Conservation (phyloP, 2,329 filamentous ascomycete species). For the Beauveria rudraprayagi region DNA sequence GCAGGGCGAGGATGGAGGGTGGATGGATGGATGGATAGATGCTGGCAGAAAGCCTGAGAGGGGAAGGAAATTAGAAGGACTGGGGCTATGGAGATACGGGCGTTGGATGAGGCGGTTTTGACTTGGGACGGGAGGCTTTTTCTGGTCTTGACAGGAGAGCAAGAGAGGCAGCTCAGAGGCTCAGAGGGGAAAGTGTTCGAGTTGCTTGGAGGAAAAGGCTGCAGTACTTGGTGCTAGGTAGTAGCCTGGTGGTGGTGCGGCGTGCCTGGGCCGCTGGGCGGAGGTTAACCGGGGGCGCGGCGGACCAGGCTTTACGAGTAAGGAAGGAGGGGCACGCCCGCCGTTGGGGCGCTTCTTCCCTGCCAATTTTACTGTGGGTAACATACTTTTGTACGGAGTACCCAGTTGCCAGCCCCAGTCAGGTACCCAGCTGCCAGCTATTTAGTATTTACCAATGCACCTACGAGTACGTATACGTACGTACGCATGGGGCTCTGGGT, state of each 20-base stretch:
- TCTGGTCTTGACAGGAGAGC: not conserved
- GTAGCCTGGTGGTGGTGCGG: not conserved
- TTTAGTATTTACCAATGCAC: not conserved
- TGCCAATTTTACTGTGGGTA: not conserved
- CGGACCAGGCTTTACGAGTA: conserved; percentile 2
- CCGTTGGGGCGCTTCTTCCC: conserved; percentile 5
- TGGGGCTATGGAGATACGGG: conserved; percentile 8
- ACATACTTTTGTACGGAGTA: too few species aligned
- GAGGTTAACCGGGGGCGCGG: not conserved
- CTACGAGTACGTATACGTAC: not conserved
- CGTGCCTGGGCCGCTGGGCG: not conserved
- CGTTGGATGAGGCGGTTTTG: conserved; percentile 4
- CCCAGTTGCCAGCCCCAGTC: not conserved
- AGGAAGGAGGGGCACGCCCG: conserved; percentile 8
- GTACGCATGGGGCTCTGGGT: not conserved
- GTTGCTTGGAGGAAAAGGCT: not conserved
- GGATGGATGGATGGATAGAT: not conserved
- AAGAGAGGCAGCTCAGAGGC: not conserved
- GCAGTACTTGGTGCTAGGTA: not conserved
- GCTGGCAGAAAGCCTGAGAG: not conserved
- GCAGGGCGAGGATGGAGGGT: not conserved
- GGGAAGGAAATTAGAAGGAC: conserved; percentile 8
- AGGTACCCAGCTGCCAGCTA: not conserved
- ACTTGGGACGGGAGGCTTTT: too few species aligned
- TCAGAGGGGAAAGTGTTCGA: too few species aligned